These are phyloP conservation scores for Aplosporella prunicola DNA, from an alignment of 2,329 filamentous ascomycete species.

Conservation along the genomic window DNA sequence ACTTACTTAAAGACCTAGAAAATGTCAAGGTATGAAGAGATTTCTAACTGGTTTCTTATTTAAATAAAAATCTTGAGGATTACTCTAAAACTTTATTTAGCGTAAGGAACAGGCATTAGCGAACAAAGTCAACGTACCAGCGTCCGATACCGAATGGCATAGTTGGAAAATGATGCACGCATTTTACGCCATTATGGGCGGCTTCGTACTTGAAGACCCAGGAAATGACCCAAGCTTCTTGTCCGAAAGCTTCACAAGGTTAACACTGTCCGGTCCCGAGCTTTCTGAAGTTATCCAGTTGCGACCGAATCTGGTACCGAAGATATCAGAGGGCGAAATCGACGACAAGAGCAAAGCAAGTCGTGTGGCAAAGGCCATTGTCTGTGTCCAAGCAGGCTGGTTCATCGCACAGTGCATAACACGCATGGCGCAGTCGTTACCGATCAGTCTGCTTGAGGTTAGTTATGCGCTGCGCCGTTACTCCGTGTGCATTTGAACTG, in stretches of 20 bases:
- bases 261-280: not conserved
- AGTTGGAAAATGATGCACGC: conserved; percentile 14
- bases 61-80: too few species aligned
- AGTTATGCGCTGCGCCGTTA: too few species aligned
- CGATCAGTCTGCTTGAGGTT: conserved; percentile 35
- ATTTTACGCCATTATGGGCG: conserved; percentile 15
- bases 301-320: not conserved
- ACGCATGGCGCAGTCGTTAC: conserved; percentile 17
- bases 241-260: not conserved
- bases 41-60: not conserved
- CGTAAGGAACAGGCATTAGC: not conserved
- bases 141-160: not conserved
- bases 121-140: not conserved
- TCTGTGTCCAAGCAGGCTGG: conserved; percentile 23
- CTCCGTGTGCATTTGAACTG: too few species aligned
- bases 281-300: conserved; percentile 3
- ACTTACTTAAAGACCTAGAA: too few species aligned
- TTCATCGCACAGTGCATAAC: conserved; percentile 22
- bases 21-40: not conserved
- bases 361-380: conserved; percentile 19
- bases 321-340: conserved; percentile 9
- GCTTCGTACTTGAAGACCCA: conserved; percentile 9
- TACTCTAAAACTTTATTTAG: too few species aligned
- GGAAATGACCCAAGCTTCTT: not conserved
- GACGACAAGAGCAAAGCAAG: conserved; percentile 21